A percentile compares a stretch with the other conserved stretches of the same genome.
Evolutionary conservation across 305 asterid species (phyloP).

Genomic region (Rubia tinctorum): DNA sequence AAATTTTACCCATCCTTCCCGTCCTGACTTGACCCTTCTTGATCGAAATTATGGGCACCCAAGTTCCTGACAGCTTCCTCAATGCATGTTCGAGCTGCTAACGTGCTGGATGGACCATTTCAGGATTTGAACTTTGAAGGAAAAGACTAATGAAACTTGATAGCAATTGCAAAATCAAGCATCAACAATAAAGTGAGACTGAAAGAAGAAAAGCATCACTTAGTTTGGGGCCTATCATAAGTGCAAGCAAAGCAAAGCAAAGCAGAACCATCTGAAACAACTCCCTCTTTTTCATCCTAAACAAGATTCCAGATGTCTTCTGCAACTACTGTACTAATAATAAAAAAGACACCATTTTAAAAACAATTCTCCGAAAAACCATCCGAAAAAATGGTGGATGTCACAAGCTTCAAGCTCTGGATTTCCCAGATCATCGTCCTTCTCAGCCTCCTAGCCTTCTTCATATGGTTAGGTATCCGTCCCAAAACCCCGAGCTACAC

Average conservation of each 20-base stretch:
- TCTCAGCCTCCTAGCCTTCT: constrained; percentile 10
- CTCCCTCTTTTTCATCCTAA: not conserved
- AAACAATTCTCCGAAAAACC: not conserved
- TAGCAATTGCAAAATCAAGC: not conserved
- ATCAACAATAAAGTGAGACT: not conserved
- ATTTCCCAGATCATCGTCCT: constrained; percentile 1
- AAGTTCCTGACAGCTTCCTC: not conserved
- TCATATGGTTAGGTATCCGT: constrained; percentile 21
- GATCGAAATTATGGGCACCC: too few species aligned
- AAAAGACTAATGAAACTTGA: not conserved
- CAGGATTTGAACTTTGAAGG: not conserved
- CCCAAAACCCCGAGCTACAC: constrained; percentile 18
- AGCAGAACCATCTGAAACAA: not conserved
- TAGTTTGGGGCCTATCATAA: not conserved
- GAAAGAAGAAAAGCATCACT: constrained; percentile 16
- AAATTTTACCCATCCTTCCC: too few species aligned
- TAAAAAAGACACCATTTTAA: not conserved
- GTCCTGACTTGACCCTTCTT: too few species aligned
- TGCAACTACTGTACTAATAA: not conserved
- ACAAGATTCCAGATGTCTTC: constrained; percentile 6
- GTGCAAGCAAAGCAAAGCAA: not conserved
- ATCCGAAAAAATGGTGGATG: not conserved
- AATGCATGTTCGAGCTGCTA: not conserved
- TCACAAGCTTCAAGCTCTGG: constrained; percentile 6
- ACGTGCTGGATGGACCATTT: not conserved